phyloP scores from a whole-genome alignment of 305 asterid species.

The Fraxinus nigra region DNA sequence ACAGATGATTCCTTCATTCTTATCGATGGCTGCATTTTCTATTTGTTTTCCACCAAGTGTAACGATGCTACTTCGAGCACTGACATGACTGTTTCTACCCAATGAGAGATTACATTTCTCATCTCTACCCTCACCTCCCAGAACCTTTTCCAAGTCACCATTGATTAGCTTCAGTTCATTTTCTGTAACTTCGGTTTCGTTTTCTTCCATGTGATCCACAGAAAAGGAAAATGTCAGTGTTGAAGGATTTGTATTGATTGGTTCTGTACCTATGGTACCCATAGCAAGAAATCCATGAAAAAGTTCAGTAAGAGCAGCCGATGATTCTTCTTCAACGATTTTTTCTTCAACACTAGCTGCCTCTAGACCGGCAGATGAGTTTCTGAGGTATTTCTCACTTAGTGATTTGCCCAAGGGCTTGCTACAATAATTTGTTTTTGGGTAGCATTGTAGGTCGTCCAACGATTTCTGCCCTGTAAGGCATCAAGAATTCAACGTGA shows the following conservation, averaged over 20 bases:
- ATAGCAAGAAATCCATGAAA: not conserved
- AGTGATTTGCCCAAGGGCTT: slow-evolving; percentile 51
- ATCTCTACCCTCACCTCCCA: slow-evolving; percentile 48
- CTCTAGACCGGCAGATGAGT: slow-evolving; percentile 62
- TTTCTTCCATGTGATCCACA: slow-evolving; percentile 69
- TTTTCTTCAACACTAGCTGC: slow-evolving; percentile 49
- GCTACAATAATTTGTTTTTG: slow-evolving; percentile 40
- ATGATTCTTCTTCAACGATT: slow-evolving; percentile 51
- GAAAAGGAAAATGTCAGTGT: slow-evolving; percentile 80
- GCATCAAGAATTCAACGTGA: slow-evolving; percentile 36
- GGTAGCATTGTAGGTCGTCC: slow-evolving; percentile 66
- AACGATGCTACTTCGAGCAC: slow-evolving; percentile 57
- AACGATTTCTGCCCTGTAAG: slow-evolving; percentile 59
- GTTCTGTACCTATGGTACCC: slow-evolving; percentile 36
- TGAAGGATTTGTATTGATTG: slow-evolving; percentile 46
- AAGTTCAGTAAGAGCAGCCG: slow-evolving; percentile 36
- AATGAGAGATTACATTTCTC: slow-evolving; percentile 51
- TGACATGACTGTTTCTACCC: slow-evolving; percentile 69
- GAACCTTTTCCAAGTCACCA: slow-evolving; percentile 78
- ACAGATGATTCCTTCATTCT: slow-evolving; percentile 48
- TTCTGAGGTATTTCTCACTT: slow-evolving; percentile 48
- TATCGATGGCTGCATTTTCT: slow-evolving; percentile 46
- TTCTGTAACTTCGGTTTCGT: slow-evolving; percentile 73
- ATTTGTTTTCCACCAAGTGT: slow-evolving; percentile 61
- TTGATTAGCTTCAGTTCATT: slow-evolving; percentile 71